A percentile compares a stretch with the other conserved stretches of the same genome.
Evolutionary conservation across 768 basidiomycete species (phyloP).

Genomic region (Strobilomyces echinocephalus): DNA sequence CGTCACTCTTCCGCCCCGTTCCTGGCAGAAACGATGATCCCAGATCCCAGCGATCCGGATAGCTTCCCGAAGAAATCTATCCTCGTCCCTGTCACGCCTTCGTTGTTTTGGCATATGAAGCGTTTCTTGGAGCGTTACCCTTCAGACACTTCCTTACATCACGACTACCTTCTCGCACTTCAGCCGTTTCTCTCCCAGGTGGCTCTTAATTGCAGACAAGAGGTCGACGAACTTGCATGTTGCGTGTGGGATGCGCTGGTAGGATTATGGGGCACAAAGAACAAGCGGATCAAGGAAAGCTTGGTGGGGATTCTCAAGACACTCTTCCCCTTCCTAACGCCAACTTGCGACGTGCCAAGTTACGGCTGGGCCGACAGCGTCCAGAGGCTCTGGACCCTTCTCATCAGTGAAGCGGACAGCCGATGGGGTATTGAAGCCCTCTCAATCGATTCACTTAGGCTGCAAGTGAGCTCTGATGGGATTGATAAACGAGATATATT

Average conservation of each 20-base stretch:
- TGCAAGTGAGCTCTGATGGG: slow-evolving; percentile 38
- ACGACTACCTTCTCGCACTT: slow-evolving; percentile 66
- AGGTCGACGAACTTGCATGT: slow-evolving; percentile 57
- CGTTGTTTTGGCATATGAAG: slow-evolving; percentile 54
- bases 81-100: slow-evolving; percentile 26
- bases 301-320: slow-evolving; percentile 67
- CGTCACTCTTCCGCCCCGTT: slow-evolving; percentile 56
- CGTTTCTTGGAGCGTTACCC: slow-evolving; percentile 65
- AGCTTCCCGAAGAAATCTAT: slow-evolving; percentile 31
- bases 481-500: slow-evolving; percentile 41
- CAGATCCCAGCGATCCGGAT: slow-evolving; percentile 20
- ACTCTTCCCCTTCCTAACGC: slow-evolving; percentile 67
- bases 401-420: slow-evolving; percentile 60
- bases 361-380: slow-evolving; percentile 47
- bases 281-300: slow-evolving; percentile 70
- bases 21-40: slow-evolving; percentile 35
- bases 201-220: slow-evolving; percentile 66
- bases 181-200: slow-evolving; percentile 68
- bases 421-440: slow-evolving; percentile 64
- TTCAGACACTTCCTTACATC: slow-evolving; percentile 72
- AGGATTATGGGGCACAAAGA: slow-evolving; percentile 74
- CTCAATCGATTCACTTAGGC: slow-evolving; percentile 58
- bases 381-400: slow-evolving; percentile 46
- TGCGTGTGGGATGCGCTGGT: slow-evolving; percentile 62
- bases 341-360: slow-evolving; percentile 27